Evolutionary conservation across 768 basidiomycete genomes (phyloP).

Genomic region (Suillus clintonianus): DNA sequence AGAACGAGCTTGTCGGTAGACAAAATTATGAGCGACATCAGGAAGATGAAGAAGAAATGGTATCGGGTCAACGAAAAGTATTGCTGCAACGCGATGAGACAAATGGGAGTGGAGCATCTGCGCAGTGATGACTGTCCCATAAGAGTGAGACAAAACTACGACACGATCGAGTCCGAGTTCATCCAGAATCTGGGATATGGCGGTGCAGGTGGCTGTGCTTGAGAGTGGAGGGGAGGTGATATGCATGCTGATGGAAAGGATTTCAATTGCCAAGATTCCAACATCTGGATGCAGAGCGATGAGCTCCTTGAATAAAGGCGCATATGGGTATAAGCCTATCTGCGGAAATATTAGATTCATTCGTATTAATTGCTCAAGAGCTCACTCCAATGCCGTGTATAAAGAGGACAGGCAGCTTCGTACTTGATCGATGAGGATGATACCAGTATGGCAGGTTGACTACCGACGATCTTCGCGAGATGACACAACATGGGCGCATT

Average conservation of each 20-base stretch:
- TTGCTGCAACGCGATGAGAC: slow-evolving; percentile 39
- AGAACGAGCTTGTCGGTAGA: slow-evolving; percentile 54
- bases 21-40: slow-evolving; percentile 63
- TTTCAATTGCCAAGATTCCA: slow-evolving; percentile 61
- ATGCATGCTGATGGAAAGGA: slow-evolving; percentile 60
- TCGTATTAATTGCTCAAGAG: background rate
- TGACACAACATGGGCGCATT: slow-evolving; percentile 46
- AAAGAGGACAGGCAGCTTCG: slow-evolving; percentile 59
- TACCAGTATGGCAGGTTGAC: slow-evolving; percentile 47
- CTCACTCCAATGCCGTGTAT: slow-evolving; percentile 70
- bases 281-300: slow-evolving; percentile 45
- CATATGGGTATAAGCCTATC: slow-evolving; percentile 66
- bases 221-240: slow-evolving; percentile 56
- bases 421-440: slow-evolving; percentile 47
- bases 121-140: slow-evolving; percentile 58
- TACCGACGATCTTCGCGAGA: slow-evolving; percentile 43
- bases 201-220: slow-evolving; percentile 40
- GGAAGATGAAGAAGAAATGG: slow-evolving; percentile 65
- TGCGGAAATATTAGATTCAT: slow-evolving; percentile 23
- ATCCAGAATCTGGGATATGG: slow-evolving; percentile 47
- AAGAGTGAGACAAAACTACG: slow-evolving; percentile 59
- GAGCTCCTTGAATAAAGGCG: slow-evolving; percentile 51
- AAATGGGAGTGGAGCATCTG: slow-evolving; percentile 49
- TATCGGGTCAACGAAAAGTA: slow-evolving; percentile 64
- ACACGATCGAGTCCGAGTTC: slow-evolving; percentile 40